These are phyloP conservation scores for Boletus rubescentipes DNA, from an alignment of 768 basidiomycete species.

Conservation along the genomic window DNA sequence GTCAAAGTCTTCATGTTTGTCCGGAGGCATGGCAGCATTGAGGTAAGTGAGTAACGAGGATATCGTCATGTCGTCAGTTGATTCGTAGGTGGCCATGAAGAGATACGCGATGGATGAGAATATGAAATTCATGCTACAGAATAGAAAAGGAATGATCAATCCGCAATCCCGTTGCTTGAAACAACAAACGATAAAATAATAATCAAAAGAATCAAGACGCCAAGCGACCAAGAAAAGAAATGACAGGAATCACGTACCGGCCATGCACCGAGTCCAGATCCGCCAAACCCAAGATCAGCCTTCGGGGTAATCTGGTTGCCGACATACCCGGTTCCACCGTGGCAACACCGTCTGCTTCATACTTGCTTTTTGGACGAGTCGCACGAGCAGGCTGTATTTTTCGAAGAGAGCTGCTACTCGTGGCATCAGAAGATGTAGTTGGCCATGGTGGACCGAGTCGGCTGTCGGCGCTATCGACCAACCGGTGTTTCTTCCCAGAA, in stretches of 20 bases:
- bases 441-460: constrained; percentile 23
- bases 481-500: constrained; percentile 26
- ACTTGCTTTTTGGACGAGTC: constrained; percentile 28
- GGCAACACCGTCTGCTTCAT: constrained; percentile 22
- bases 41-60: constrained; percentile 68
- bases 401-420: constrained; percentile 7
- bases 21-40: constrained; percentile 72
- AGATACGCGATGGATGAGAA: constrained; percentile 60
- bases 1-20: constrained; percentile 83
- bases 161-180: constrained; percentile 1
- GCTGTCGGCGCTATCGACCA: constrained; percentile 15
- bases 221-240: neutral
- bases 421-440: constrained; percentile 17
- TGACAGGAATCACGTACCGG: constrained; percentile 44
- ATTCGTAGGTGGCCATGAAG: constrained; percentile 65
- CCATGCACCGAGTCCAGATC: constrained; percentile 61
- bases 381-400: constrained; percentile 26
- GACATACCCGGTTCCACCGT: constrained; percentile 15
- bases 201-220: neutral
- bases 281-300: constrained; percentile 40
- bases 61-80: constrained; percentile 66
- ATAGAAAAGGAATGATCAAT: constrained; percentile 8
- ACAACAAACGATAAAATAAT: constrained; percentile 1
- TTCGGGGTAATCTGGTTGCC: constrained; percentile 24
- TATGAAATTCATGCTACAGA: constrained; percentile 55